Base-by-base conservation (phyloP, 352 stramenopile species). In the Globisporangium takayamanum region DNA sequence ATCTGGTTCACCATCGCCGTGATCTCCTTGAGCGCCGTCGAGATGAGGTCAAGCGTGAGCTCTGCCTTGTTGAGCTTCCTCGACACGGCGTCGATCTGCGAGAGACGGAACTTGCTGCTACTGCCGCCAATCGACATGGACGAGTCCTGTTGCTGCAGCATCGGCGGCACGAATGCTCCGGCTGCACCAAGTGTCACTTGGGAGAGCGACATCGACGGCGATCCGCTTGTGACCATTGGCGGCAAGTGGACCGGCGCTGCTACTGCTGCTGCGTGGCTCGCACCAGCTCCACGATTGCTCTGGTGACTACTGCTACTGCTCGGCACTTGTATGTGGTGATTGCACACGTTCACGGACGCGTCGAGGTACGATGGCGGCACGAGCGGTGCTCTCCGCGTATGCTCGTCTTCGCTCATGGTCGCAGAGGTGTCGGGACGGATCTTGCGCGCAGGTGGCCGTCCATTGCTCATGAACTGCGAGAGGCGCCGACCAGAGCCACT, bases 1-100 rank as follows among this genome's bases (percentile, higher is more conserved):
- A 92, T 87, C 57, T 92, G 73, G 33, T 85, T 75, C 25, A 89
- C 71, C 78, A 89, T 89, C 15, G 56, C 60, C 1, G 78, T 80
- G 56, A 90, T 84, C 50, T 90, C 80, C n/a, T 72, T 55, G 25
- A 92, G 68, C 36, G 82, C 78, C 3, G 68, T 42, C 1, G 80
- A 76, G 25, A 88, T 74, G 41, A 87, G 62, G 39, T 85, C 76
- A 11, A 75, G 51, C 25, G 74, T 71, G 18, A 88, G 45, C 36
- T 89, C 81, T 0, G 68, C 60, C 20, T 76, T 73, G 57, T 75
- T 87, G 28, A 88, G 55, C 58, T 78, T 87, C 36, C 78, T 49
- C 7, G 76, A 83, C 12, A 87, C 77, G 0, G 65, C 62, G 48
- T 86, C 76, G 12, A 78, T 72, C 42, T 75, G 68, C 18, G 73